Base-by-base conservation (phyloP, 2,329 filamentous ascomycete species). In the Pseudogymnoascus sp. region DNA sequence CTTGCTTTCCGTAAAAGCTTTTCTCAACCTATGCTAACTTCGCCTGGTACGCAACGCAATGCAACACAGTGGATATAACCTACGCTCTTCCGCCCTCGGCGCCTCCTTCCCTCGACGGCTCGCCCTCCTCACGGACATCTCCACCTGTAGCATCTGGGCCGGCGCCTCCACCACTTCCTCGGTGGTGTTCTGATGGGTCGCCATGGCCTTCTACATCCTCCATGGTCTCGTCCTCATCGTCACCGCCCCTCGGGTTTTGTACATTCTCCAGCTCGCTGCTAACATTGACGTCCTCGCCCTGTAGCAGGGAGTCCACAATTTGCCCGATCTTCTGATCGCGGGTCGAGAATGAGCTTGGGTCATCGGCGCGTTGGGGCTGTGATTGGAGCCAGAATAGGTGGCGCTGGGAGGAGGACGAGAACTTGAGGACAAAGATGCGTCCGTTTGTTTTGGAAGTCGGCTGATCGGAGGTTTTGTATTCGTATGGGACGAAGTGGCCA, bases 41-140 rank as follows among this genome's bases (percentile, higher is more conserved):
- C 49, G n/a, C 49, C 28, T 56, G 49, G 49, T 56, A 56, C 49
- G 16, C 49, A 46, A 56, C 34, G 34, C 38, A 60, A 42, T 25
- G 38, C 21, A 42, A 40, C 43, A 34, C 59, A 62, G 23, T 38
- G 59, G 59, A 62, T 56, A 63, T 70, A 77, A 99, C 96, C 93
- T 97, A 99, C 95, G 93, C 95, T 97, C 95, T 87, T 79, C 91
- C 96, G 73, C 96, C 95, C 78, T 97, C 95, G 70, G 91, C 91
- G 74, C 96, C 95, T 65, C 93, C 95, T 77, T 96, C 92, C 79
- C 96, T 84, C 68, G 93, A 86, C 69, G 86, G 87, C 75, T 91
- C 87, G 64, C 95, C 95, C 76, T 97, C 95, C 76, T 96, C 88
- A 76, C 93, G 86, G 69, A 96, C 80, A 74, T 99, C 93, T 67